These are phyloP conservation scores for Phycomyces nitens DNA, from an alignment of 192 early-diverging fungal genomes.

Conservation along the genomic window DNA sequence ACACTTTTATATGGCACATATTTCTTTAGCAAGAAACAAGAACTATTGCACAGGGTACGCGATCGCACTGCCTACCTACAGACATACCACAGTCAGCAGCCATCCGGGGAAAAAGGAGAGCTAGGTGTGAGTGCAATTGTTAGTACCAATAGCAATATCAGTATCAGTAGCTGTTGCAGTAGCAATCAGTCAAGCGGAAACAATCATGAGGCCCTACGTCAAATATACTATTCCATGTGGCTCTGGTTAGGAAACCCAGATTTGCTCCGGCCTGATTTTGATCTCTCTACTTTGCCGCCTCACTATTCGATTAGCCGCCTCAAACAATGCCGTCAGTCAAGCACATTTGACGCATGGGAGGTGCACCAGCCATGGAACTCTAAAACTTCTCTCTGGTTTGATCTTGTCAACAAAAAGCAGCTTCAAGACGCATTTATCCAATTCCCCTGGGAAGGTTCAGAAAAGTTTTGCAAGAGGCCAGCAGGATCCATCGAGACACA, in stretches of 20 bases:
- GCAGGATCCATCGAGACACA: neutral
- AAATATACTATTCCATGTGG: conserved; percentile 45
- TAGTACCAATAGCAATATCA: neutral
- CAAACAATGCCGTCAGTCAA: conserved; percentile 21
- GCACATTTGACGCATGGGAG: neutral
- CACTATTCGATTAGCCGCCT: conserved; percentile 31
- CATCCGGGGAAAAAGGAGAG: conserved; percentile 9
- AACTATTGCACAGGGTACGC: conserved; percentile 32
- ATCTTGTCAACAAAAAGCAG: conserved; percentile 24
- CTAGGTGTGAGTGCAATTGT: neutral
- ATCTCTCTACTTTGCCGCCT: conserved; percentile 28
- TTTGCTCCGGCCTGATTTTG: conserved; percentile 23
- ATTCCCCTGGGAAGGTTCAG: conserved; percentile 19
- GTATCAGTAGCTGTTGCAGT: conserved; percentile 3
- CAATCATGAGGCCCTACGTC: conserved; percentile 30
- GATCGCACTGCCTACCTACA: conserved; percentile 39
- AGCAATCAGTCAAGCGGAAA: neutral
- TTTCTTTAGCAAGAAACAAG: conserved; percentile 38
- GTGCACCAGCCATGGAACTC: conserved; percentile 27
- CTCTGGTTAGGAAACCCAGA: conserved; percentile 43
- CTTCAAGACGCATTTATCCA: neutral
- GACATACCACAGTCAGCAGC: conserved; percentile 31
- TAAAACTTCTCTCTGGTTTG: conserved; percentile 33
- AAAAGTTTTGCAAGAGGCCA: neutral
- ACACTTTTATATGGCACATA: conserved; percentile 32